Evolutionary conservation across 2,329 filamentous ascomycete species (phyloP).

Genomic region (Ceratocystis ficicola): DNA sequence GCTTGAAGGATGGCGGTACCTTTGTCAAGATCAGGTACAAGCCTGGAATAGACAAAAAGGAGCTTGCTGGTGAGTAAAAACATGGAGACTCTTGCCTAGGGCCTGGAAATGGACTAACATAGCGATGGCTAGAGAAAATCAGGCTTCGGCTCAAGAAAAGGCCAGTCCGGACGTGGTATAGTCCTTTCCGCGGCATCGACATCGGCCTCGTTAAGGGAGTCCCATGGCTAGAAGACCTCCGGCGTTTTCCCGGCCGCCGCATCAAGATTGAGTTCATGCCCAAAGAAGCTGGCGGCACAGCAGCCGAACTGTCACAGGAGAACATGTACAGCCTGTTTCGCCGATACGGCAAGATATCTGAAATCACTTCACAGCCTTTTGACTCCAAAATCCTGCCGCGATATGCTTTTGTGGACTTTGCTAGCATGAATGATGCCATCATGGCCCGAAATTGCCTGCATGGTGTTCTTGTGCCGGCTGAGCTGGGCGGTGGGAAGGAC

Average conservation of each 20-base stretch:
- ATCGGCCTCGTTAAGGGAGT: conserved; percentile 65
- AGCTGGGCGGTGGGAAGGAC: conserved; percentile 58
- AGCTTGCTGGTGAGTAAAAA: conserved; percentile 33
- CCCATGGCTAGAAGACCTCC: conserved; percentile 90
- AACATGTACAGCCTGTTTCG: conserved; percentile 77
- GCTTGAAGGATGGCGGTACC: conserved; percentile 81
- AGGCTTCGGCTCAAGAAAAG: conserved; percentile 52
- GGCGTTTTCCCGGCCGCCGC: conserved; percentile 63
- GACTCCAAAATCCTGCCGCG: conserved; percentile 77
- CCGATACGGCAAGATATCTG: conserved; percentile 76
- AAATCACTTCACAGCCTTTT: conserved; percentile 69
- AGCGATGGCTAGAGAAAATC: conserved; percentile 36
- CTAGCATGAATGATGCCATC: conserved; percentile 59
- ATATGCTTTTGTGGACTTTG: conserved; percentile 70
- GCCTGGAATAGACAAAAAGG: conserved; percentile 30
- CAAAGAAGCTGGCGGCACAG: conserved; percentile 33
- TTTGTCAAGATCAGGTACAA: conserved; percentile 71
- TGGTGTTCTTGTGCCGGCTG: conserved; percentile 59
- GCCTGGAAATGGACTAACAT: neutral
- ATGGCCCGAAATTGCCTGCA: conserved; percentile 91
- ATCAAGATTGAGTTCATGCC: conserved; percentile 78
- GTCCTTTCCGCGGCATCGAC: conserved; percentile 59
- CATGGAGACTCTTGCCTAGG: neutral
- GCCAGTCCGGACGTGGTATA: conserved; percentile 81
- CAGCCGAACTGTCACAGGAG: conserved; percentile 75